phyloP scores from a whole-genome alignment of 805 yeast species.

The Candida germanica region DNA sequence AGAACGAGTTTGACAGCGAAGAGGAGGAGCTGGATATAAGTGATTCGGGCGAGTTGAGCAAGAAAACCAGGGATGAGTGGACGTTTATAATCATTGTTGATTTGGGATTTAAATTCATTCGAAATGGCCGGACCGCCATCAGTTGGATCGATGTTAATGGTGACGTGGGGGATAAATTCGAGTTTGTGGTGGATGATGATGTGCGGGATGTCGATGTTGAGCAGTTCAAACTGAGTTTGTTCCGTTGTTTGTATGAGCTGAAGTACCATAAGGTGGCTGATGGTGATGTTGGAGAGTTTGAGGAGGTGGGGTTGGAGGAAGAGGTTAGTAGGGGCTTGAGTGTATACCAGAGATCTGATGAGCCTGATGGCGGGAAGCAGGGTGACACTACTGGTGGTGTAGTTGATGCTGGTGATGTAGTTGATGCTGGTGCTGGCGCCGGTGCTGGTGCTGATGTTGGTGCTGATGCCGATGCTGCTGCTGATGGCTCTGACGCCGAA shows the following conservation, averaged over 20 bases:
- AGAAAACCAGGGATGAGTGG: slow-evolving; percentile 59
- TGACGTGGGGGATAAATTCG: slow-evolving; percentile 82
- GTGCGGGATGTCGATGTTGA: slow-evolving; percentile 56
- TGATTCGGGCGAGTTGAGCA: slow-evolving; percentile 18
- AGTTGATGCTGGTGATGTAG: too few species aligned
- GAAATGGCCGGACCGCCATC: slow-evolving; percentile 54
- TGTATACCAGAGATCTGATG: neutral
- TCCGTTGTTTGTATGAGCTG: slow-evolving; percentile 72
- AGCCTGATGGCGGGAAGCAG: too few species aligned
- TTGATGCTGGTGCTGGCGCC: too few species aligned
- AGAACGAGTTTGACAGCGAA: slow-evolving; percentile 27
- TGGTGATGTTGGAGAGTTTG: slow-evolving; percentile 57
- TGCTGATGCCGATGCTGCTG: too few species aligned
- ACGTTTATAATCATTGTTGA: slow-evolving; percentile 62
- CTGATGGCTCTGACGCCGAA: neutral
- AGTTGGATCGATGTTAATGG: slow-evolving; percentile 83
- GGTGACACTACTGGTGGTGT: too few species aligned
- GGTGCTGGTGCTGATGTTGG: too few species aligned
- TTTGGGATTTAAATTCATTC: slow-evolving; percentile 51
- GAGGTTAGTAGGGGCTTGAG: slow-evolving; percentile 17
- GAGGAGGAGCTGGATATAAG: slow-evolving; percentile 26
- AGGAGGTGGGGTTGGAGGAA: slow-evolving; percentile 26
- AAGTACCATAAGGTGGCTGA: slow-evolving; percentile 37
- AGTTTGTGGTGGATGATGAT: slow-evolving; percentile 66
- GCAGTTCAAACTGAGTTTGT: slow-evolving; percentile 56